These are phyloP conservation scores for Stagonosporopsis vannaccii DNA, from an alignment of 2,329 filamentous ascomycete species.

Conservation along the genomic window DNA sequence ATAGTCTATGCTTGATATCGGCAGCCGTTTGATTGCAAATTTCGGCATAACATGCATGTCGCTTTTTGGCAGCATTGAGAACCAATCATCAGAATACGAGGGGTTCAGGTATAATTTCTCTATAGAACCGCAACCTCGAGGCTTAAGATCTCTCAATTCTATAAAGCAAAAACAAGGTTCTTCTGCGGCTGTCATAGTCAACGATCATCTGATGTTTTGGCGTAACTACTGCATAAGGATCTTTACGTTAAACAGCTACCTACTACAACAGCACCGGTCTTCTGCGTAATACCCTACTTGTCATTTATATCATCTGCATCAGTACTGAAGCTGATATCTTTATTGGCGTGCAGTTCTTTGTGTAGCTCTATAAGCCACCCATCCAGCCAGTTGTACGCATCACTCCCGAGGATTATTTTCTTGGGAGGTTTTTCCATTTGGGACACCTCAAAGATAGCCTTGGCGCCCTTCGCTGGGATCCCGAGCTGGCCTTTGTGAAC, in stretches of 20 bases:
- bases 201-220: neutral
- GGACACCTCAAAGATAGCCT: constrained; percentile 2
- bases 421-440: neutral
- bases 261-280: neutral
- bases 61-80: neutral
- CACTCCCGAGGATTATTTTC: neutral
- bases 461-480: neutral
- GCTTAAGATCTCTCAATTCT: neutral
- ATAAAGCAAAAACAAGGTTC: neutral
- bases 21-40: neutral
- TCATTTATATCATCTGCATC: neutral
- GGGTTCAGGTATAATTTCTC: neutral
- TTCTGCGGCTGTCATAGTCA: neutral
- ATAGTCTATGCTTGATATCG: too few relatives aligned
- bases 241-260: neutral
- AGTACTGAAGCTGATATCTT: constrained; percentile 2
- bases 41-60: neutral
- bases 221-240: neutral
- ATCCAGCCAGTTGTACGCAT: neutral
- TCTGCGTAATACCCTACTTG: neutral
- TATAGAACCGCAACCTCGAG: neutral
- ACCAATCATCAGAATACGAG: neutral
- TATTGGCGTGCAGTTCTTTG: neutral
- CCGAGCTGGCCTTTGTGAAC: neutral
- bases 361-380: neutral